phyloP scores from a whole-genome alignment of 1,139 yeast genomes.

The Yamadazyma jaroonii region DNA sequence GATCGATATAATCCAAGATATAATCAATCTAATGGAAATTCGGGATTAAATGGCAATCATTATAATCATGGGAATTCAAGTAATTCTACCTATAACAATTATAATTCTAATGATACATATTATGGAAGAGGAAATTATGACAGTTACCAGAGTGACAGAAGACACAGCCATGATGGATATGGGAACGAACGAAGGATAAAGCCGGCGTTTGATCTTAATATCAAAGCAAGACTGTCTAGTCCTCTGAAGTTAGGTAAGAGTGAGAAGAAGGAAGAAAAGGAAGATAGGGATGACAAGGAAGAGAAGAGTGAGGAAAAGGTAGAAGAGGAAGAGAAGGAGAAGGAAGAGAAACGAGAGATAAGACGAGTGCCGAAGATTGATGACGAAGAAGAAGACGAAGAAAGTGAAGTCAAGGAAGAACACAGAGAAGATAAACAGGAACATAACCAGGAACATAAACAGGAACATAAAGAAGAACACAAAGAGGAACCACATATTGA shows the following conservation, averaged over 20 bases:
- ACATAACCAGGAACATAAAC: background rate
- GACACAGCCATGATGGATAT: conserved; percentile 6
- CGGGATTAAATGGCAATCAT: no score
- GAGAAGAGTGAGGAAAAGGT: no score
- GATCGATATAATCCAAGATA: conserved; percentile 14
- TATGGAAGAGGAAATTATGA: conserved; percentile 3
- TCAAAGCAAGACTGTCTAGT: conserved; percentile 11
- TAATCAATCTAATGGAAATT: no score
- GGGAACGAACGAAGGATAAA: conserved; percentile 9
- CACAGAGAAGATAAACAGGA: background rate
- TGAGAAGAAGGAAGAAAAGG: background rate
- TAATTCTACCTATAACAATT: background rate
- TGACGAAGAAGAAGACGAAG: conserved; percentile 1
- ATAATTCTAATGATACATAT: conserved; percentile 1
- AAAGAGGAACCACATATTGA: background rate
- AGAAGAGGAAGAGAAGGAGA: background rate
- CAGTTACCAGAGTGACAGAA: conserved; percentile 1
- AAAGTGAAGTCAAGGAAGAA: background rate
- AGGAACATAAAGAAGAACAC: background rate
- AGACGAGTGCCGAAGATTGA: conserved; percentile 5
- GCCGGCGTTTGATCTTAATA: conserved; percentile 16
- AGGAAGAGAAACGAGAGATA: background rate
- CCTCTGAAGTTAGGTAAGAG: conserved; percentile 1
- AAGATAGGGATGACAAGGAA: background rate
- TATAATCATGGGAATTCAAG: background rate